These are phyloP conservation scores for Bretziella fagacearum DNA, from an alignment of 2,329 filamentous ascomycete species.

Conservation along the genomic window DNA sequence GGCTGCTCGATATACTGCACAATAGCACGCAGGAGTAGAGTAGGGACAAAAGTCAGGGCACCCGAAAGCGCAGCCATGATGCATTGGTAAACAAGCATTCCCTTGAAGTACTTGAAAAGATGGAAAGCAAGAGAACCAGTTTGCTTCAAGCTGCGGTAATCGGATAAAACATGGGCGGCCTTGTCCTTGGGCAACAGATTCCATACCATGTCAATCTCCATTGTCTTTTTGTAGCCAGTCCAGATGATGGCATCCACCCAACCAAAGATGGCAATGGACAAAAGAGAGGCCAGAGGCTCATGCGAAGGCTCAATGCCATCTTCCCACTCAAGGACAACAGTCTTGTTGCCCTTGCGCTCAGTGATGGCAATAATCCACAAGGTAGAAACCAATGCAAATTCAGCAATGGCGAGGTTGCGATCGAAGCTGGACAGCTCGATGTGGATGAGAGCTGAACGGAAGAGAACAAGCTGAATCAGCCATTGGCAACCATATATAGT, in stretches of 20 bases:
- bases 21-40: slow-evolving; percentile 76
- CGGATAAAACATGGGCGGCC: slow-evolving; percentile 58
- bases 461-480: slow-evolving; percentile 57
- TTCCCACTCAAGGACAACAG: slow-evolving; percentile 76
- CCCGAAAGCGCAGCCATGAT: slow-evolving; percentile 64
- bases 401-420: slow-evolving; percentile 48
- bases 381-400: slow-evolving; percentile 59
- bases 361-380: slow-evolving; percentile 61
- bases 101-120: slow-evolving; percentile 69
- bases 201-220: slow-evolving; percentile 80
- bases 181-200: slow-evolving; percentile 81
- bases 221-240: slow-evolving; percentile 69
- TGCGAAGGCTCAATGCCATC: slow-evolving; percentile 71
- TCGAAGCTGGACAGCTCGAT: slow-evolving; percentile 46
- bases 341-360: slow-evolving; percentile 82
- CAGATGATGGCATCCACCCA: slow-evolving; percentile 87
- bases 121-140: slow-evolving; percentile 65
- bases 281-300: slow-evolving; percentile 72
- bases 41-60: slow-evolving; percentile 78
- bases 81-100: slow-evolving; percentile 58
- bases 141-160: slow-evolving; percentile 75
- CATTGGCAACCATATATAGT: slow-evolving; percentile 69
- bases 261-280: slow-evolving; percentile 72
- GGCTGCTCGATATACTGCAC: slow-evolving; percentile 87
- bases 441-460: slow-evolving; percentile 74